Evolutionary conservation across 768 basidiomycete genomes (phyloP).

Genomic region (Suillus luteus): DNA sequence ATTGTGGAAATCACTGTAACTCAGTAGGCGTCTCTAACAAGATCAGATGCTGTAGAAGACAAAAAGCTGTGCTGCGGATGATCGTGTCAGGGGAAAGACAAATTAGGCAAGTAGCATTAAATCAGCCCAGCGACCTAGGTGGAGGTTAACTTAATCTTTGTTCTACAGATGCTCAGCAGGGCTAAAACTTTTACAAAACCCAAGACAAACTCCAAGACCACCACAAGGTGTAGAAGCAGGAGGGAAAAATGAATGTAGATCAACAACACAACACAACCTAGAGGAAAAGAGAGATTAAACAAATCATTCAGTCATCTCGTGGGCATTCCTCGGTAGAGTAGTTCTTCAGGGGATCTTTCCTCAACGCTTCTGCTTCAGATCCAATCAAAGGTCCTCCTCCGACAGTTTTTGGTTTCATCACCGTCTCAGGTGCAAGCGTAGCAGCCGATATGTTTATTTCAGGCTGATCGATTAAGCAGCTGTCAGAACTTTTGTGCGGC

Average conservation of each 20-base stretch:
- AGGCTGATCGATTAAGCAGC: conserved; percentile 20
- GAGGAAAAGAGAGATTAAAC: conserved; percentile 1
- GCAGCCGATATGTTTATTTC: conserved; percentile 28
- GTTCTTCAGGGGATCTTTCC: conserved; percentile 82
- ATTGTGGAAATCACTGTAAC: conserved; percentile 29
- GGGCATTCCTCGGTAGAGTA: conserved; percentile 42
- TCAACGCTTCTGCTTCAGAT: conserved; percentile 75
- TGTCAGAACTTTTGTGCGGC: conserved; percentile 5
- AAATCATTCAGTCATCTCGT: conserved; percentile 25
- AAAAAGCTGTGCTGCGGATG: conserved; percentile 6
- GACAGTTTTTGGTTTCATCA: conserved; percentile 66
- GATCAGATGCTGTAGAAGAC: not conserved
- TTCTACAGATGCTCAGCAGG: conserved; percentile 1
- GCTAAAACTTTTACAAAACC: not conserved
- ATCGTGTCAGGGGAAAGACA: conserved; percentile 20
- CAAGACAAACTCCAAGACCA: not conserved
- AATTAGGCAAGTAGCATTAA: not conserved
- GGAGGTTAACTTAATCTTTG: not conserved
- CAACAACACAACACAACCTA: conserved; percentile 11
- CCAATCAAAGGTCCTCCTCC: conserved; percentile 43
- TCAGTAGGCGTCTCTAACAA: conserved; percentile 6
- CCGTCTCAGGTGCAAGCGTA: conserved; percentile 48
- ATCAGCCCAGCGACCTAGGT: not conserved
- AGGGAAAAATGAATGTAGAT: conserved; percentile 17
- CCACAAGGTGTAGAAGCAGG: not conserved